Evolutionary conservation across 1,284 basidiomycete genomes (phyloP).

Genomic region (Tilletia horrida): DNA sequence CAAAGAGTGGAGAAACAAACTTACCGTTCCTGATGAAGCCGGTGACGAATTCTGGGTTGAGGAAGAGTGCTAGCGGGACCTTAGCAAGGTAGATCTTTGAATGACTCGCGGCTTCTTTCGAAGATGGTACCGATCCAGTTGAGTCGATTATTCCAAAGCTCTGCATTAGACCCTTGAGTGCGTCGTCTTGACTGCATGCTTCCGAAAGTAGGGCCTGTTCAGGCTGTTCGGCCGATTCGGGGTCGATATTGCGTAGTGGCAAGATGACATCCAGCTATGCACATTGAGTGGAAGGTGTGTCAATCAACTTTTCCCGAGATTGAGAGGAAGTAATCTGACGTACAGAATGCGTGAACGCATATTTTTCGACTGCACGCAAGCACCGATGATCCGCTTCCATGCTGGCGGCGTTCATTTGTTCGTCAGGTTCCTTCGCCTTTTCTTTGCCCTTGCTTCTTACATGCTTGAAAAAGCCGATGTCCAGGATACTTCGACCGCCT

Average conservation of each 20-base stretch:
- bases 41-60: conserved; percentile 44
- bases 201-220: too few species aligned
- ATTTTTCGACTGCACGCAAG: background rate
- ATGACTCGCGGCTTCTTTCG: too few species aligned
- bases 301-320: background rate
- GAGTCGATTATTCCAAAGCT: too few species aligned
- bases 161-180: too few species aligned
- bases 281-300: background rate
- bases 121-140: too few species aligned
- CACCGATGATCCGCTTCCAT: background rate
- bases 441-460: conserved; percentile 16
- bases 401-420: background rate
- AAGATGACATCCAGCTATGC: conserved; percentile 33
- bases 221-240: too few species aligned
- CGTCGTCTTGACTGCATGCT: too few species aligned
- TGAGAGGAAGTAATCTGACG: background rate
- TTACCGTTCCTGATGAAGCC: conserved; percentile 34
- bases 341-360: conserved; percentile 9
- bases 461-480: background rate
- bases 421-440: conserved; percentile 20
- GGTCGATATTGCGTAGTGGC: conserved; percentile 19
- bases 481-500: background rate
- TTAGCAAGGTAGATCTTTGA: conserved; percentile 27
- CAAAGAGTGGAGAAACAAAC: background rate
- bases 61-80: conserved; percentile 41